Conservation (phyloP, 2,329 filamentous ascomycete species). For the Diplocarpon rosae region DNA sequence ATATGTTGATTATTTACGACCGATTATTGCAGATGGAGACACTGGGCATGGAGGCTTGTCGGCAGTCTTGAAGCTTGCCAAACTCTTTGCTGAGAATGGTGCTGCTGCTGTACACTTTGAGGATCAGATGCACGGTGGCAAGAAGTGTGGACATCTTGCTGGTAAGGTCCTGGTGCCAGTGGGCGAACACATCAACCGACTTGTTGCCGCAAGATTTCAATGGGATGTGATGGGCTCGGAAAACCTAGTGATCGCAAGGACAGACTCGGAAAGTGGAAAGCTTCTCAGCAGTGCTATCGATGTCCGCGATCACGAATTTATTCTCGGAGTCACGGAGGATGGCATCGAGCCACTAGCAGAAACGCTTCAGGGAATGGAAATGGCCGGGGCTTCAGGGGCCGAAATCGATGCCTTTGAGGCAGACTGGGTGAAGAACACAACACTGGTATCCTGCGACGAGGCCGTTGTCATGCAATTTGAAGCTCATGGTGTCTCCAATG, state of each 20-base stretch:
- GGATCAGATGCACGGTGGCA: conserved; percentile 93
- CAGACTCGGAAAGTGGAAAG: conserved; percentile 88
- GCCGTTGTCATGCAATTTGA: conserved; percentile 68
- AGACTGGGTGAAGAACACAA: conserved; percentile 76
- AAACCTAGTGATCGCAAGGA: conserved; percentile 88
- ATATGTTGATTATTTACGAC: conserved; percentile 84
- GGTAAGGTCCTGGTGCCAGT: conserved; percentile 92
- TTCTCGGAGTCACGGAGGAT: conserved; percentile 70
- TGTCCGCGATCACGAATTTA: conserved; percentile 92
- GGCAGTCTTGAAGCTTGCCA: conserved; percentile 89
- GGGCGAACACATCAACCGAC: conserved; percentile 90
- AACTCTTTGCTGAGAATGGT: conserved; percentile 94
- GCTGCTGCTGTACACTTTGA: conserved; percentile 96
- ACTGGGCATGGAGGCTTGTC: conserved; percentile 90
- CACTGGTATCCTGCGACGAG: conserved; percentile 85
- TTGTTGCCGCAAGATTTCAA: conserved; percentile 86
- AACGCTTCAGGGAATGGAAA: conserved; percentile 82
- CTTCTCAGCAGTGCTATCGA: conserved; percentile 86
- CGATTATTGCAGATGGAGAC: conserved; percentile 93
- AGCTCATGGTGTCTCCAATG: conserved; percentile 49
- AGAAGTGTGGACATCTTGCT: conserved; percentile 94
- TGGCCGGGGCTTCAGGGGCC: conserved; percentile 59
- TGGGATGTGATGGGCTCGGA: conserved; percentile 98
- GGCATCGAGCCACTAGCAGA: conserved; percentile 75
- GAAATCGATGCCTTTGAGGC: conserved; percentile 85